phyloP scores from a whole-genome alignment of 192 early-diverging fungal species.

The Geosiphon pyriformis region DNA sequence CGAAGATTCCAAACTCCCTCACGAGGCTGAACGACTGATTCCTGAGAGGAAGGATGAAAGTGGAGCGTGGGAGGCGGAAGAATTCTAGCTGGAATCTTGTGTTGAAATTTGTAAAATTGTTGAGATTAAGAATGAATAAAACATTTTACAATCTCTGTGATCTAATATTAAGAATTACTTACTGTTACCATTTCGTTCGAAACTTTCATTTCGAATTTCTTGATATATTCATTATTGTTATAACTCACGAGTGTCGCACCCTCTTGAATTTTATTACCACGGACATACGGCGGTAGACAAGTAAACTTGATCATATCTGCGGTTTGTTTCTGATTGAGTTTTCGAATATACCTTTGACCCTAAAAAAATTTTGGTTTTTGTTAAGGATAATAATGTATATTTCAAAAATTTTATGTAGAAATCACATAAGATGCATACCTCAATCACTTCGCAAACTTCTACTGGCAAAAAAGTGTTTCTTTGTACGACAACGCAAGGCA shows the following conservation, averaged over 20 bases:
- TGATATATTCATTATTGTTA: slow-evolving; percentile 62
- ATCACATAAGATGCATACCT: slow-evolving; percentile 19
- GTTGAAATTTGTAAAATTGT: neutral
- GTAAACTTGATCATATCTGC: slow-evolving; percentile 96
- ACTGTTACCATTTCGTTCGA: slow-evolving; percentile 57
- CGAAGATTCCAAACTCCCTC: slow-evolving; percentile 86
- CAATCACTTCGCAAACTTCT: slow-evolving; percentile 81
- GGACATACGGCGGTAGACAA: slow-evolving; percentile 76
- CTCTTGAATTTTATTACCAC: slow-evolving; percentile 77
- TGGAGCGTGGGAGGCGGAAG: slow-evolving; percentile 73
- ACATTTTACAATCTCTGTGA: neutral
- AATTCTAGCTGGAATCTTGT: slow-evolving; percentile 51
- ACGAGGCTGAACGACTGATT: slow-evolving; percentile 44
- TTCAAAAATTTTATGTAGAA: neutral
- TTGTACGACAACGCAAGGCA: slow-evolving; percentile 77
- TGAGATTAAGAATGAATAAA: slow-evolving; percentile 3
- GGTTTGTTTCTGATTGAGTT: slow-evolving; percentile 80
- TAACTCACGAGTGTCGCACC: slow-evolving; percentile 63
- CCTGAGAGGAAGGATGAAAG: slow-evolving; percentile 46
- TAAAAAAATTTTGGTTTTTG: slow-evolving; percentile 26
- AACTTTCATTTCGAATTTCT: slow-evolving; percentile 71
- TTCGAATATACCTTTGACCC: slow-evolving; percentile 79
- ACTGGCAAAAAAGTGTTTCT: slow-evolving; percentile 74
- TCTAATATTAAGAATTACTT: slow-evolving; percentile 36
- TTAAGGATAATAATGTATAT: too few species aligned